Evolutionary conservation across 768 basidiomycete species (phyloP).

Genomic region (Lentinula guzmanii): DNA sequence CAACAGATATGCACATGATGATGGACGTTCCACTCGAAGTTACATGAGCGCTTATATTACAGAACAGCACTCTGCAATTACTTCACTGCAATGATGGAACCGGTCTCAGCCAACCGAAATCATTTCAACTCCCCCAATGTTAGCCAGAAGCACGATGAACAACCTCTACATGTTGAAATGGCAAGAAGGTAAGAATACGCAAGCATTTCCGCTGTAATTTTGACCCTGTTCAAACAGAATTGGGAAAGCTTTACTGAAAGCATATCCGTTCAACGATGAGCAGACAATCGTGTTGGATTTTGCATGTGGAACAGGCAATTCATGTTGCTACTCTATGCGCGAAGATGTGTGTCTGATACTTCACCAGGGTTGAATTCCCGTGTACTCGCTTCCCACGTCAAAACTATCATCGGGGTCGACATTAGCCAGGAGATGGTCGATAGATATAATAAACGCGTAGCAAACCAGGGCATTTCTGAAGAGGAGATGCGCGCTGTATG

Average conservation of each 20-base stretch:
- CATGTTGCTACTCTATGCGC: background rate
- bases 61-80: no score
- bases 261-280: constrained; percentile 13
- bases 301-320: constrained; percentile 16
- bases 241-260: constrained; percentile 11
- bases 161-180: constrained; percentile 10
- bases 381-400: constrained; percentile 3
- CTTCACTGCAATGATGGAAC: no score
- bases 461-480: background rate
- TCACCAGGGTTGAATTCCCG: constrained; percentile 5
- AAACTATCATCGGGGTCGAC: constrained; percentile 10
- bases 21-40: no score
- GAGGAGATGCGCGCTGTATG: constrained; percentile 4
- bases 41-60: background rate
- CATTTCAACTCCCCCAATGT: constrained; percentile 12
- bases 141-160: constrained; percentile 13
- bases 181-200: constrained; percentile 7
- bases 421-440: constrained; percentile 11
- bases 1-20: no score
- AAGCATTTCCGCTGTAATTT: background rate
- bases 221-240: constrained; percentile 3
- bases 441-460: constrained; percentile 5
- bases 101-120: constrained; percentile 12
- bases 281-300: constrained; percentile 14
- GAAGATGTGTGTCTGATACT: background rate